These are phyloP conservation scores for Rubia tinctorum DNA, from an alignment of 305 asterid species.

Conservation along the genomic window DNA sequence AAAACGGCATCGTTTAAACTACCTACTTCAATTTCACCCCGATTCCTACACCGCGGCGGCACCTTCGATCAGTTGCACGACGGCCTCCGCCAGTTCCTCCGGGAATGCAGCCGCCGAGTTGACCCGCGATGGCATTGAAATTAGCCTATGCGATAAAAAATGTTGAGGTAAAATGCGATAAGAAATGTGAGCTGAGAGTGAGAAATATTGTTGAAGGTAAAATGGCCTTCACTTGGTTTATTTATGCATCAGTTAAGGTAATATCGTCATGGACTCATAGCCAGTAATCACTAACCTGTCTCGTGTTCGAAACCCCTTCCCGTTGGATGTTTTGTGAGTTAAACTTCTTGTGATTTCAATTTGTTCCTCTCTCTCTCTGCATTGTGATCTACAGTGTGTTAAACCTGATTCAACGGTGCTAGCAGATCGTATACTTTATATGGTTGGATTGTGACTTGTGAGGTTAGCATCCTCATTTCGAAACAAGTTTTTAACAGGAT, in stretches of 20 bases:
- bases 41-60: slow-evolving; percentile 78
- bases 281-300: not conserved
- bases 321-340: not conserved
- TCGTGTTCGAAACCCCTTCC: not conserved
- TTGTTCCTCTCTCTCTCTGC: slow-evolving; percentile 9
- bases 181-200: slow-evolving; percentile 69
- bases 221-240: too few relatives aligned
- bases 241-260: too few relatives aligned
- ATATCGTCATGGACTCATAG: not conserved
- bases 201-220: slow-evolving; percentile 77
- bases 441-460: slow-evolving; percentile 17
- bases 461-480: too few relatives aligned
- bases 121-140: slow-evolving; percentile 65
- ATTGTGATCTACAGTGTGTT: slow-evolving; percentile 44
- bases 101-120: slow-evolving; percentile 73
- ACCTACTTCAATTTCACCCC: slow-evolving; percentile 36
- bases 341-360: slow-evolving; percentile 22
- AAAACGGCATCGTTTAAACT: slow-evolving; percentile 40
- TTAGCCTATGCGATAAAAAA: slow-evolving; percentile 89
- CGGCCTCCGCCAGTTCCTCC: slow-evolving; percentile 90
- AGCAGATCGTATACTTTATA: too few relatives aligned
- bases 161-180: slow-evolving; percentile 78
- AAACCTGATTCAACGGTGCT: not conserved
- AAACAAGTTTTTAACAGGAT: too few relatives aligned
- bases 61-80: slow-evolving; percentile 97